phyloP scores from a whole-genome alignment of 805 yeast species.

The Metschnikowia shivogae region DNA sequence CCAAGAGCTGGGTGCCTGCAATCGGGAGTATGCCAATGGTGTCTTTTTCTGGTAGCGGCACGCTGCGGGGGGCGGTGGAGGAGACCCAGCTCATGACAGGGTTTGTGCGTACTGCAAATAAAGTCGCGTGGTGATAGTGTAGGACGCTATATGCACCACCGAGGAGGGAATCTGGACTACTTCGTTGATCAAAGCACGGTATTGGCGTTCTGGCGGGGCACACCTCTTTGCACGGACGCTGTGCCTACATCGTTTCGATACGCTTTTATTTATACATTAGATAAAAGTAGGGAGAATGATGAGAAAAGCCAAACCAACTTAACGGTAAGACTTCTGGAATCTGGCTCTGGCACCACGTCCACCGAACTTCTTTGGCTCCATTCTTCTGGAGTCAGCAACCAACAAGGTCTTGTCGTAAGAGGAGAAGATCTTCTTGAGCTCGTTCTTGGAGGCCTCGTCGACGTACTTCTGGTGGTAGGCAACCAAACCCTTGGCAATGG shows the following conservation, averaged over 20 bases:
- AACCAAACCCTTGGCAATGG: slow-evolving; percentile 98
- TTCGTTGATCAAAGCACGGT: no score
- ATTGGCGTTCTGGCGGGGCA: no score
- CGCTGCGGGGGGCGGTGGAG: slow-evolving; percentile 1
- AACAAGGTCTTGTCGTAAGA: slow-evolving; percentile 98
- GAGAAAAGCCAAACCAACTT: slow-evolving; percentile 28
- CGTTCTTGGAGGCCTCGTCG: slow-evolving; percentile 99
- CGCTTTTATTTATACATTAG: slow-evolving; percentile 21
- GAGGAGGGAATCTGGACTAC: no score
- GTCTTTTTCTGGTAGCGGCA: slow-evolving; percentile 16
- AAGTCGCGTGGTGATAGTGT: no score
- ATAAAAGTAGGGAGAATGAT: slow-evolving; percentile 16
- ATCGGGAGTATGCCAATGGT: slow-evolving; percentile 5
- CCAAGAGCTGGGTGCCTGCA: slow-evolving; percentile 13
- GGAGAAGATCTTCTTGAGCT: slow-evolving; percentile 95
- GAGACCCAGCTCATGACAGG: not conserved
- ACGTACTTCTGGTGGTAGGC: slow-evolving; percentile 99
- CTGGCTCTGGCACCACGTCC: slow-evolving; percentile 99
- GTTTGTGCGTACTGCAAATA: not conserved
- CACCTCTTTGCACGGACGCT: no score
- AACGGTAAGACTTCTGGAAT: slow-evolving; percentile 99
- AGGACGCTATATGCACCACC: not conserved
- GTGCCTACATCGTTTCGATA: slow-evolving; percentile 1
- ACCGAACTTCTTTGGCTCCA: slow-evolving; percentile 99
- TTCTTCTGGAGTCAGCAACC: slow-evolving; percentile 99